Percentiles rank a stretch among this genome's conserved stretches.
Evolutionary conservation across 176 grass and related monocot genomes (phyloP).

Genomic region (Musa troglodytarum): DNA sequence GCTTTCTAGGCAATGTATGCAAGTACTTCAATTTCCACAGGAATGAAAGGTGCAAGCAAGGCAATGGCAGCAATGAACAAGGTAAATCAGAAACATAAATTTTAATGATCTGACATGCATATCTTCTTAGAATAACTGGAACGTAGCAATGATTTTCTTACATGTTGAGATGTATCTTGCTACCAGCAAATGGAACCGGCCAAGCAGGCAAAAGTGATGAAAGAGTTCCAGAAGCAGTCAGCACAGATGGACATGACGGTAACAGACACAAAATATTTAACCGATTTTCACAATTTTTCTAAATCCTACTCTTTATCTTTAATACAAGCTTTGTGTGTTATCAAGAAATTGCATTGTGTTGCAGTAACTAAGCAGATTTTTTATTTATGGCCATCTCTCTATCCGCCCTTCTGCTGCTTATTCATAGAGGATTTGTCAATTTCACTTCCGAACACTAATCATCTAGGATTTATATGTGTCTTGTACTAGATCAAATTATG

Average conservation of each 20-base stretch:
- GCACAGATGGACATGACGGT: slow-evolving; percentile 98
- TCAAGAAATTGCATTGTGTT: background rate
- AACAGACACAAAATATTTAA: slow-evolving; percentile 14
- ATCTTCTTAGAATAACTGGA: too few relatives aligned
- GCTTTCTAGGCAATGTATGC: slow-evolving; percentile 77
- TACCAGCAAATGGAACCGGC: slow-evolving; percentile 94
- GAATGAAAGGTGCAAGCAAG: slow-evolving; percentile 99
- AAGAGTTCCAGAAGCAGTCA: slow-evolving; percentile 96
- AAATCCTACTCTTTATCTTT: background rate
- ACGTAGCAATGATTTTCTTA: background rate
- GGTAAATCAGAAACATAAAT: slow-evolving; percentile 35
- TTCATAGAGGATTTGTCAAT: too few relatives aligned
- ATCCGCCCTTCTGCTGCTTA: too few relatives aligned
- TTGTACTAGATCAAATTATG: too few relatives aligned
- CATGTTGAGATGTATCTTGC: slow-evolving; percentile 14
- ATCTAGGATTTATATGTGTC: too few relatives aligned
- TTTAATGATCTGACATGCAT: slow-evolving; percentile 9
- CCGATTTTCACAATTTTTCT: background rate
- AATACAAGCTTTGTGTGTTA: slow-evolving; percentile 9
- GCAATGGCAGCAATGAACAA: slow-evolving; percentile 99
- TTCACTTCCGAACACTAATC: too few relatives aligned
- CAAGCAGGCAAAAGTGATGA: slow-evolving; percentile 89
- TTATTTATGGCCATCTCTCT: background rate
- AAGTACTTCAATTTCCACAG: slow-evolving; percentile 94
- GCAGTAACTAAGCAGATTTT: background rate